Percentiles rank a stretch among this genome's conserved stretches.
Evolutionary conservation across 2,329 filamentous ascomycete genomes (phyloP).

Genomic region (Trichoderma cornu-damae): DNA sequence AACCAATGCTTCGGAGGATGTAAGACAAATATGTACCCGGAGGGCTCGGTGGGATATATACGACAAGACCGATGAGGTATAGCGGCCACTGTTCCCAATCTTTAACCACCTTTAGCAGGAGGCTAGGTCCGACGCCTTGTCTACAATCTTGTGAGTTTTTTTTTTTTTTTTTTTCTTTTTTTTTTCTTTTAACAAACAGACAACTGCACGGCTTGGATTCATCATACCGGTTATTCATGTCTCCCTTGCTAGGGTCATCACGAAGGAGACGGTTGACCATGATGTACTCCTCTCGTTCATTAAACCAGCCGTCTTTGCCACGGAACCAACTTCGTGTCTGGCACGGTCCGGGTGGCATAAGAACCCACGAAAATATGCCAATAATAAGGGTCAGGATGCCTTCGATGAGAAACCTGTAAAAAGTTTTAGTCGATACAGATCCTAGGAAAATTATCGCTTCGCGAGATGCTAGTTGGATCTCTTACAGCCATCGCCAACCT

Average conservation of each 20-base stretch:
- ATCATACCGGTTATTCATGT: slow-evolving; percentile 50
- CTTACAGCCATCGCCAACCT: slow-evolving; percentile 30
- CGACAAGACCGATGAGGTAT: slow-evolving; percentile 46
- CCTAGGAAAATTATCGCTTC: slow-evolving; percentile 34
- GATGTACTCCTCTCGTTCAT: slow-evolving; percentile 48
- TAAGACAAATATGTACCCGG: slow-evolving; percentile 49
- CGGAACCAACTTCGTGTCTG: slow-evolving; percentile 53
- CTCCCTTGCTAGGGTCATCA: slow-evolving; percentile 49
- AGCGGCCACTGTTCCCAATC: slow-evolving; percentile 54
- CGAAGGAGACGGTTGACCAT: slow-evolving; percentile 53
- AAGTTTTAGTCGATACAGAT: slow-evolving; percentile 34
- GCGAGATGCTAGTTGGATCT: not conserved
- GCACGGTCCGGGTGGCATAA: slow-evolving; percentile 43
- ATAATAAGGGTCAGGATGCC: slow-evolving; percentile 39
- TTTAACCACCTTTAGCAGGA: slow-evolving; percentile 44
- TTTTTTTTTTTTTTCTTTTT: too few relatives aligned
- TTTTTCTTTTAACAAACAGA: too few relatives aligned
- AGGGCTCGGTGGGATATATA: slow-evolving; percentile 44
- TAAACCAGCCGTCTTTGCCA: slow-evolving; percentile 52
- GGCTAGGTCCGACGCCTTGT: slow-evolving; percentile 45
- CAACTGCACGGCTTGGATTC: rapidly evolving
- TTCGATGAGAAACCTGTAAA: slow-evolving; percentile 35
- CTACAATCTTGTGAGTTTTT: slow-evolving; percentile 22
- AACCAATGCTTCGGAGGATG: slow-evolving; percentile 46
- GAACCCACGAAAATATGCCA: slow-evolving; percentile 40